phyloP scores from a whole-genome alignment of 2,329 filamentous ascomycete species.

The Atkinsonella texensis region DNA sequence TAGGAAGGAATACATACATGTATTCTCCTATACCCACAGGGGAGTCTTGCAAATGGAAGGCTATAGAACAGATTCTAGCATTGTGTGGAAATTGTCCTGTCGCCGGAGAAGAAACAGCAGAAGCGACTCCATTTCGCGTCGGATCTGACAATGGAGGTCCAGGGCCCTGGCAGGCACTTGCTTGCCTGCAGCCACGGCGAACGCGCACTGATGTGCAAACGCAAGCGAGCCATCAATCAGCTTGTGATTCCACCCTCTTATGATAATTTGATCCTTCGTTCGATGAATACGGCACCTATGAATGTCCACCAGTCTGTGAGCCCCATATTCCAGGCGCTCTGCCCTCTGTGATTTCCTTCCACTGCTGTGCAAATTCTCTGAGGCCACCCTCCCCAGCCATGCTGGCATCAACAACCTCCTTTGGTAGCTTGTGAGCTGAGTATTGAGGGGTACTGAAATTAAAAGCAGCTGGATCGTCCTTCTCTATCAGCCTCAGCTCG shows the following conservation, averaged over 20 bases:
- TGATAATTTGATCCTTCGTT: constrained; percentile 2
- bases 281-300: neutral
- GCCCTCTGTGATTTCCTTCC: constrained; percentile 48
- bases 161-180: no score
- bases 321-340: constrained; percentile 29
- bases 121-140: no score
- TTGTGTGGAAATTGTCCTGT: no score
- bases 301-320: constrained; percentile 12
- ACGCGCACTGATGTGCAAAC: neutral
- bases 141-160: no score
- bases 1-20: no score
- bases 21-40: no score
- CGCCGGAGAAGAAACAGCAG: no score
- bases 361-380: constrained; percentile 66
- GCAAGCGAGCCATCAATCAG: neutral
- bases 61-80: no score
- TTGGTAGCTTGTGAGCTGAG: constrained; percentile 89
- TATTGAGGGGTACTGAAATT: constrained; percentile 78
- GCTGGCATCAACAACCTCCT: constrained; percentile 72
- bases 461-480: constrained; percentile 79
- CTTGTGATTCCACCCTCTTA: no score
- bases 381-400: constrained; percentile 60
- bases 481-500: constrained; percentile 71
- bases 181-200: neutral
- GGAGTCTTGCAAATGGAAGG: no score